Evolutionary conservation across 257 asterid genomes (phyloP).

Genomic region (Nicotiana noctiflora): DNA sequence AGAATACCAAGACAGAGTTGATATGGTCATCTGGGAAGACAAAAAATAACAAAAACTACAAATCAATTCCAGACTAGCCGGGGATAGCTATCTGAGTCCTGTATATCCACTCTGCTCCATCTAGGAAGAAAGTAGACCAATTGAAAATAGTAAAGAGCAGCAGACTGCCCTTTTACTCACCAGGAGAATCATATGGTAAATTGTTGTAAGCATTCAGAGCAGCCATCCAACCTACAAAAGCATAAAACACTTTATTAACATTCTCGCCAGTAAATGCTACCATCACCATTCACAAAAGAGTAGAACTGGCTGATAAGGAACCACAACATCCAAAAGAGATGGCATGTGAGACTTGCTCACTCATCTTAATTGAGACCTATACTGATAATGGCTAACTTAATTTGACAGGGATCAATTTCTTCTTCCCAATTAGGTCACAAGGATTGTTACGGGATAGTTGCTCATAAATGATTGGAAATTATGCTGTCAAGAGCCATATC

Average conservation of each 20-base stretch:
- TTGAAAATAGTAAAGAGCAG: slow-evolving; percentile 7
- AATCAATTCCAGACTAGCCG: not conserved
- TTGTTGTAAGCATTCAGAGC: slow-evolving; percentile 52
- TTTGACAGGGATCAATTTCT: not conserved
- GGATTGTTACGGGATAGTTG: not conserved
- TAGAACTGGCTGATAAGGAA: not conserved
- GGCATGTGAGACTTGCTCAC: slow-evolving; percentile 1
- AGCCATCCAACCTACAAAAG: slow-evolving; percentile 73
- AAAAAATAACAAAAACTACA: not conserved
- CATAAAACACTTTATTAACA: slow-evolving; percentile 9
- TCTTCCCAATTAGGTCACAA: not conserved
- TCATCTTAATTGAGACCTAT: not conserved
- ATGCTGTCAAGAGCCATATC: not conserved
- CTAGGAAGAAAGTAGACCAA: not conserved
- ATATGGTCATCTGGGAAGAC: not conserved
- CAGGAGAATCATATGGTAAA: slow-evolving; percentile 69
- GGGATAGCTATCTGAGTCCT: not conserved
- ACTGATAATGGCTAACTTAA: not conserved
- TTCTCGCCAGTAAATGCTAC: not conserved
- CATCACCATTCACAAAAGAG: not conserved
- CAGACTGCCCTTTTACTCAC: slow-evolving; percentile 36
- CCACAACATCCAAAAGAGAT: not conserved
- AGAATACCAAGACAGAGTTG: not conserved
- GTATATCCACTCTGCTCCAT: not conserved
- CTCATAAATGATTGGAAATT: not conserved